Base-by-base conservation (phyloP, 164 flowering plant species). In the Kalanchoe fedtschenkoi region DNA sequence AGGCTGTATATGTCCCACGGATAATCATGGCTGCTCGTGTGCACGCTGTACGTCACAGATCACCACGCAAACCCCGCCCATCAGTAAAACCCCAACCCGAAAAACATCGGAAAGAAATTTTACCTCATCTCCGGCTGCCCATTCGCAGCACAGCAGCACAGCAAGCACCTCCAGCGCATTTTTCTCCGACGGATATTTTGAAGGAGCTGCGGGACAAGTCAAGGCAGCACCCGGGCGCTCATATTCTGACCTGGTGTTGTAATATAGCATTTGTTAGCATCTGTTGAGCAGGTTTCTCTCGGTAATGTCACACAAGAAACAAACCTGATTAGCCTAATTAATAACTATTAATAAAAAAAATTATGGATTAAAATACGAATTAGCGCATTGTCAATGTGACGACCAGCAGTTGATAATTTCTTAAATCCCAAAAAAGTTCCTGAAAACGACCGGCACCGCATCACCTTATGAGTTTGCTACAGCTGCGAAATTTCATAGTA, bases 1-100 rank as follows among this genome's bases (percentile, higher is more conserved):
- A 85, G 83, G 11, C 82, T 60, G 68, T 79, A 85, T 42, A 70
- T 72, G 41, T 82, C 80, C 95, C 91, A 83, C 44, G 85, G 90
- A 61, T 83, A 80, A 46, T 78, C 82, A 56, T 51, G 72, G 15
- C 29, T 64, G 39, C 61, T 22, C 32, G 63, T 75, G 61, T 28
- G 66, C 30, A 59, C 42, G 56, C 80, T 79, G 9, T 29, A 47
- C 10, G 14, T 22, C 22, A 1, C 55, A 47, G 7, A 24, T 22
- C 16, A 47, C 55, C 15, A 8, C 6, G n/a, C n/a, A 16, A 42
- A 42, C 21, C 7, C 5, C 10, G 9, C 1, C 9, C 21, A 22
- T 47, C 28, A 34, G 6, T 4, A 34, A n/a, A 13, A 6, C n/a
- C 26, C 24, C 29, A 21, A 14, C 43, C 42, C 8, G 13, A 10